Evolutionary conservation across 768 basidiomycete genomes (phyloP), one percentile per base, ranked within the genome.

Genomic region (Hypholoma sublateritium): DNA sequence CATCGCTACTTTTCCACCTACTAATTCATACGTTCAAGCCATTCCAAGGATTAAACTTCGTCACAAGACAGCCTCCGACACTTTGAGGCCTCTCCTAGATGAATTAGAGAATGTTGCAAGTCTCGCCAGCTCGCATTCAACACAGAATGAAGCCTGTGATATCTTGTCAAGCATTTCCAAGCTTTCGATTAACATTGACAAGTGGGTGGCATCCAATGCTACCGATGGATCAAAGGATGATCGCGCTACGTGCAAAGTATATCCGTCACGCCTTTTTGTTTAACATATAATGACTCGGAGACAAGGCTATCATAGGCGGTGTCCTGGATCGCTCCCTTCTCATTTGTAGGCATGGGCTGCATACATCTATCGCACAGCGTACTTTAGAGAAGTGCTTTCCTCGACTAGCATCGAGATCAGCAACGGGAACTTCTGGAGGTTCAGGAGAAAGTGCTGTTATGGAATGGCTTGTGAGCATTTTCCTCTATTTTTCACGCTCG

Each of bases 351-450:
- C 63, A 66, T 42, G 76, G 67, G 37, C 73, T 85, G 17, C 71
- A 77, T 32, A 71, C 75, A 2, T 74, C 66, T 9, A 67, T 84
- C 3, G 79, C 85, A 1, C 74, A 79, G 55, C 70, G 80, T 50
- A 72, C 74, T 6, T 80, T 85, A 43, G 74, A 78, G 61, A 28
- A 53, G 8, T 65, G 70, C 49, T 83, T 77, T 59, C 80, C 86
- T 7, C 74, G 79, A 14, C 69, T 80, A 25, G 74, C 76, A 1
- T 53, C 76, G 21, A 65, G 67, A 42, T 72, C 77, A 3, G 39
- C 39, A 16, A 5, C 39, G 39, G 59, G 62, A 42, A 53, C 67
- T 12, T 72, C 63, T 0, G 81, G 77, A 76, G 65, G 79, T 62
- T 69, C 64, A 1, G 83, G 78, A 11, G 72, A 77, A 44, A 59